Percentiles rank a stretch among this genome's conserved stretches.
phyloP scores from a whole-genome alignment of 2,329 filamentous ascomycete species.

The Aspergillus caelatus region DNA sequence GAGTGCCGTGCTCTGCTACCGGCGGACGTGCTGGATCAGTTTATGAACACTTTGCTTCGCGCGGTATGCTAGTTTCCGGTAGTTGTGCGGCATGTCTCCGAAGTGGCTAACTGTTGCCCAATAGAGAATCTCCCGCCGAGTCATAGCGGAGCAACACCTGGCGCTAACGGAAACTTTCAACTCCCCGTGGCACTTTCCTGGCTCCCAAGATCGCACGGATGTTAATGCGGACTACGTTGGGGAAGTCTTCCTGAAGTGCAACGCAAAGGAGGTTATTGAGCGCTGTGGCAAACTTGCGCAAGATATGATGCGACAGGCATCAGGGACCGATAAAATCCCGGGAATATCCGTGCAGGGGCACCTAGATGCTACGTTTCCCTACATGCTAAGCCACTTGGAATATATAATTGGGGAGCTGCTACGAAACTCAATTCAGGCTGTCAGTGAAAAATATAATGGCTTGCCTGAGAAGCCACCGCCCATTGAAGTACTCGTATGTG shows the following conservation, averaged over 20 bases:
- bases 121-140: slow-evolving; percentile 87
- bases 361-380: slow-evolving; percentile 87
- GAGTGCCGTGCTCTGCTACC: slow-evolving; percentile 85
- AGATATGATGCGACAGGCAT: slow-evolving; percentile 72
- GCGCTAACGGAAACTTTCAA: slow-evolving; percentile 93
- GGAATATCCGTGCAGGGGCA: slow-evolving; percentile 84
- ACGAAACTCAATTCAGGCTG: slow-evolving; percentile 90
- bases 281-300: slow-evolving; percentile 77
- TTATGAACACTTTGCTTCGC: slow-evolving; percentile 92
- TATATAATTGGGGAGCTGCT: slow-evolving; percentile 96
- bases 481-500: slow-evolving; percentile 92
- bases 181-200: slow-evolving; percentile 84
- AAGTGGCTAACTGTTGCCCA: not conserved
- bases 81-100: slow-evolving; percentile 13
- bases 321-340: slow-evolving; percentile 73
- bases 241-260: slow-evolving; percentile 92
- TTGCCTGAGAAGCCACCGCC: slow-evolving; percentile 64
- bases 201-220: slow-evolving; percentile 67
- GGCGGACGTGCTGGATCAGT: slow-evolving; percentile 79
- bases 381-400: slow-evolving; percentile 92
- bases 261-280: slow-evolving; percentile 84
- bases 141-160: slow-evolving; percentile 96
- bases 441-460: slow-evolving; percentile 72
- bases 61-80: slow-evolving; percentile 62
- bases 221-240: slow-evolving; percentile 83